phyloP scores from a whole-genome alignment of 176 grass and related monocot species.

The Musa schizocarpa region DNA sequence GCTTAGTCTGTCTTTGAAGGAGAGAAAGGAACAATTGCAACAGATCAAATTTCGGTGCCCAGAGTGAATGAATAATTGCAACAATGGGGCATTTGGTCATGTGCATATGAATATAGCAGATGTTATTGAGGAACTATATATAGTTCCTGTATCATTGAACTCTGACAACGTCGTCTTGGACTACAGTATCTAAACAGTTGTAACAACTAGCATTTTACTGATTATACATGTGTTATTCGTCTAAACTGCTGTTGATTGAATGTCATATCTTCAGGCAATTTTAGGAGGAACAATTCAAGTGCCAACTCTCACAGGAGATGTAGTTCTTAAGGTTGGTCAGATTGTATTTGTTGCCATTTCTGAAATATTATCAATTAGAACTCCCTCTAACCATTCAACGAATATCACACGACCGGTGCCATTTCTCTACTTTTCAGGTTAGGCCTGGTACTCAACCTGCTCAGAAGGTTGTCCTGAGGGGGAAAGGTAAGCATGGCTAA shows the following conservation, averaged over 20 bases:
- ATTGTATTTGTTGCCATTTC: background rate
- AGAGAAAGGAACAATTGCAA: too few species aligned
- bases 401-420: background rate
- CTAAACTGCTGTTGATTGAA: constrained; percentile 13
- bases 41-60: too few species aligned
- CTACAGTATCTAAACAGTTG: too few species aligned
- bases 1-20: too few species aligned
- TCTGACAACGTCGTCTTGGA: too few species aligned
- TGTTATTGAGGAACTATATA: too few species aligned
- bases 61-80: too few species aligned
- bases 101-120: too few species aligned
- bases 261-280: constrained; percentile 55
- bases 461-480: constrained; percentile 72
- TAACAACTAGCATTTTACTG: too few species aligned
- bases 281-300: constrained; percentile 66
- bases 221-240: background rate
- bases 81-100: background rate
- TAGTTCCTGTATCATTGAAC: too few species aligned
- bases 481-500: constrained; percentile 51
- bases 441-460: constrained; percentile 79
- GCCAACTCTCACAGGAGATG: constrained; percentile 85
- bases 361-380: constrained; percentile 7
- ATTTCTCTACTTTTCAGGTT: constrained; percentile 36
- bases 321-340: constrained; percentile 60
- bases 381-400: background rate